phyloP scores from a whole-genome alignment of 108 stramenopile genomes.

The Fragilaria radians region DNA sequence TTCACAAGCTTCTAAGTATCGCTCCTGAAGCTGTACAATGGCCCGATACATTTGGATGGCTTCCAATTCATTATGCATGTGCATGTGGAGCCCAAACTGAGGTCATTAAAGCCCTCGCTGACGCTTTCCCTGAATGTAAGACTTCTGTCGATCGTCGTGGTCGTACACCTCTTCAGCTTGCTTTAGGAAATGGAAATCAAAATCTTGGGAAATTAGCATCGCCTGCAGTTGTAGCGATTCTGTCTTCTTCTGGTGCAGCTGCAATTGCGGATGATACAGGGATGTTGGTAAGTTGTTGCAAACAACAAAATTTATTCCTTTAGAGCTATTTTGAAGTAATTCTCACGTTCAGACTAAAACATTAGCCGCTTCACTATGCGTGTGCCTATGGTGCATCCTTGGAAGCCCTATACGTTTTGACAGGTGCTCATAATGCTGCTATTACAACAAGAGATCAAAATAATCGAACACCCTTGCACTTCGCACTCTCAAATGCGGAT shows the following conservation, averaged over 20 bases:
- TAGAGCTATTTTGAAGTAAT: neutral
- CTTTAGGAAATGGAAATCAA: conserved; percentile 40
- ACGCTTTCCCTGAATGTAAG: conserved; percentile 27
- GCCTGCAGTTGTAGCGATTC: conserved; percentile 32
- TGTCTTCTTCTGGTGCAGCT: conserved; percentile 53
- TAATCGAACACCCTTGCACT: conserved; percentile 43
- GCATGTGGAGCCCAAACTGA: conserved; percentile 29
- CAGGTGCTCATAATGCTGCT: conserved; percentile 42
- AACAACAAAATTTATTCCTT: neutral
- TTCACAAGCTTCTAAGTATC: conserved; percentile 1
- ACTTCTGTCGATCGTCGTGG: conserved; percentile 24
- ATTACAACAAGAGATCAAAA: conserved; percentile 42
- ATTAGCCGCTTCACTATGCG: conserved; percentile 72
- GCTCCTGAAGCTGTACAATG: neutral
- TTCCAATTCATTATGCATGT: conserved; percentile 36
- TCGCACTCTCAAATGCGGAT: conserved; percentile 31
- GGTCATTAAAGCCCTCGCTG: conserved; percentile 25
- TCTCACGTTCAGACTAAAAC: neutral
- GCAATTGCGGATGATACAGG: conserved; percentile 66
- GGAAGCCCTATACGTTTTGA: conserved; percentile 53
- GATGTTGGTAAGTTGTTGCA: conserved; percentile 55
- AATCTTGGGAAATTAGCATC: conserved; percentile 30
- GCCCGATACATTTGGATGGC: conserved; percentile 9
- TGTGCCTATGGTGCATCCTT: conserved; percentile 77
- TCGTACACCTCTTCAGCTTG: conserved; percentile 61